Evolutionary conservation across 345 rosid species (phyloP), one percentile per base, ranked within the genome.

Genomic region (Boechera divaricarpa): DNA sequence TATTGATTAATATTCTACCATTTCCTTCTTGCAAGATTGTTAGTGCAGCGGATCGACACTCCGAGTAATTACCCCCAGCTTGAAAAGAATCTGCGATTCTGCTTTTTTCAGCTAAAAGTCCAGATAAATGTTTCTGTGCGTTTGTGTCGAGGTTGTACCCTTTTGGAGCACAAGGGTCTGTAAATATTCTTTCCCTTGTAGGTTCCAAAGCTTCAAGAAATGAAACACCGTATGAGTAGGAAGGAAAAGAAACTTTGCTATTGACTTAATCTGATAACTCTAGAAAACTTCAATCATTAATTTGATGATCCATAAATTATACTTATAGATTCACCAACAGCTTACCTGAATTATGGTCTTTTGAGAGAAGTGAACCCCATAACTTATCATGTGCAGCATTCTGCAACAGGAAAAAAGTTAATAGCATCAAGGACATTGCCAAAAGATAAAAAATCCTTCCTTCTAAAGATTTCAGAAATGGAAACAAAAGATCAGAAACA

Each of bases 81-180:
- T 83, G 83, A 79, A 92, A 77, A 68, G 78, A 64, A 38, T 88
- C 73, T 57, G 82, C 10, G 73, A 77, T 45, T 60, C 74, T 77
- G 52, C 76, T 78, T 76, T 80, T 76, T 73, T 78, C 84, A 70
- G 82, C 80, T 64, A 74, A 74, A 33, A 87, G 83, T 65, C 78
- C 92, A 2, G 91, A 77, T 5, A 88, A 80, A 65, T 81, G 82
- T 70, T 82, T 84, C 61, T 64, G 76, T 67, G 86, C 77, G 58
- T 79, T 78, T 4, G 77, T 31, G 16, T 32, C 74, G 63, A 76
- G 84, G 58, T 29, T 59, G 72, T 95, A 92, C 6, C 97, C 98
- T 82, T 83, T 89, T 63, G 98, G 99, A 69, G 87, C 83, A 82
- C 99, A 95, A 68, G 99, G 99, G 76, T 95, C 96, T 36, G 80